A percentile compares a stretch with the other conserved stretches of the same genome.
Evolutionary conservation across 176 grass and related monocot species (phyloP).

Genomic region (Aegilops tauschii): DNA sequence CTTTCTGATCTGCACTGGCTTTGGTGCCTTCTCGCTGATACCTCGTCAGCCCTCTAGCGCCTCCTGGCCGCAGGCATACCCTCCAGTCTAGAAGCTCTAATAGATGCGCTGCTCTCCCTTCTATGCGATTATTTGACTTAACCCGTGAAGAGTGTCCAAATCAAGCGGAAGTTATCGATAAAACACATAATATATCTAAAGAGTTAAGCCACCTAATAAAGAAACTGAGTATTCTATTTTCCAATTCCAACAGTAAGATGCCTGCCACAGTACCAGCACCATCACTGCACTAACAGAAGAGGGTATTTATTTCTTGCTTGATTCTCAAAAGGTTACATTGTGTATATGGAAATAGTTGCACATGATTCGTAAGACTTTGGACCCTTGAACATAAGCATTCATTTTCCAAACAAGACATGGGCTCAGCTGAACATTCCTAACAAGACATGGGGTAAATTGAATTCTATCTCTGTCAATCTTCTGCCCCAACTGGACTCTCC

Average conservation of each 20-base stretch:
- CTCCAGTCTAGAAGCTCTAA: background rate
- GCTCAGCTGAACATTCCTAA: background rate
- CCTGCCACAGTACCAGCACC: background rate
- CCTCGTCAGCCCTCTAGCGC: background rate
- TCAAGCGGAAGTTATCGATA: background rate
- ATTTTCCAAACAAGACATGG: background rate
- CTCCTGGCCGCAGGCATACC: background rate
- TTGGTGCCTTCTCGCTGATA: background rate
- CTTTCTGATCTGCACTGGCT: background rate
- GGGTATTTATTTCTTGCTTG: background rate
- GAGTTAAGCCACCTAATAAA: background rate
- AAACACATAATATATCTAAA: background rate
- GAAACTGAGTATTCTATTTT: background rate
- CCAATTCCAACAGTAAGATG: background rate
- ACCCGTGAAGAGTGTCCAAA: background rate
- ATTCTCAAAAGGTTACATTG: slow-evolving; percentile 1
- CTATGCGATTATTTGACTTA: background rate
- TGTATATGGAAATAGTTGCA: background rate
- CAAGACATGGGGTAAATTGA: background rate
- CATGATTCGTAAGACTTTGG: background rate
- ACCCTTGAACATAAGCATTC: background rate
- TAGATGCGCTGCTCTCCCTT: background rate
- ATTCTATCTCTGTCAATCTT: background rate
- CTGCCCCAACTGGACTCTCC: background rate
- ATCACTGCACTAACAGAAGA: background rate